Base-by-base conservation (phyloP, 2,329 filamentous ascomycete species). In the Ophiostoma angusticollis region DNA sequence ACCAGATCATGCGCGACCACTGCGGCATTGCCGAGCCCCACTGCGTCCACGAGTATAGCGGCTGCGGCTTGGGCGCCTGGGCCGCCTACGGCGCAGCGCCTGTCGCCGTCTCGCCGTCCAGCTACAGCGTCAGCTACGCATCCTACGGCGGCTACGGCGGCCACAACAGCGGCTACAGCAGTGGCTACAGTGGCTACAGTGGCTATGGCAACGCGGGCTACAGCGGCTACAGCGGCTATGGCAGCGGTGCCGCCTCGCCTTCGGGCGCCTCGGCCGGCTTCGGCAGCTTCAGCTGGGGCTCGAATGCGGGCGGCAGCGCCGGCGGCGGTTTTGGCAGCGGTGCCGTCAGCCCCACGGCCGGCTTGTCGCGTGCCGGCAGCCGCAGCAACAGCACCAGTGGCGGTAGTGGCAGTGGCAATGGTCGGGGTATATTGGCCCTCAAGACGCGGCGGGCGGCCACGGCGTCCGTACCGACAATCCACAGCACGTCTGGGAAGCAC, bases 21-120 rank as follows among this genome's bases (percentile, higher is more conserved):
- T 68, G 65, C 45, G 57, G 54, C 18, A 65, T 70, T 32, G 40
- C 52, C 5, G 67, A 71, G 50, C 68, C 68, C 36, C 69, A 72
- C 47, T 74, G 69, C 51, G 64, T 69, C n/a, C 64, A 70, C 40
- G 59, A 64, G 43, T 70, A 70, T 43, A 56, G 54, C 7, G 37
- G 31, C 27, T 25, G 7, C n/a, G 37, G 39, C 16, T 36, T 33
- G 19, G 35, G 34, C n/a, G n/a, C n/a, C n/a, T 37, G 42, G 34
- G 32, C 25, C 11, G 34, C 28, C 32, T 36, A 32, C 12, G 22
- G 33, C 14, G 22, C 28, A 14, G 13, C 6, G 14, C 21, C 18
- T 11, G 31, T 24, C 4, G 16, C n/a, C 21, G 22, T 24, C 23
- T 27, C 16, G 30, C 9, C 19, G n/a, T 23, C 9, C 25, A 28